Evolutionary conservation across 164 flowering plant species (phyloP).

Genomic region (Umbellularia californica): DNA sequence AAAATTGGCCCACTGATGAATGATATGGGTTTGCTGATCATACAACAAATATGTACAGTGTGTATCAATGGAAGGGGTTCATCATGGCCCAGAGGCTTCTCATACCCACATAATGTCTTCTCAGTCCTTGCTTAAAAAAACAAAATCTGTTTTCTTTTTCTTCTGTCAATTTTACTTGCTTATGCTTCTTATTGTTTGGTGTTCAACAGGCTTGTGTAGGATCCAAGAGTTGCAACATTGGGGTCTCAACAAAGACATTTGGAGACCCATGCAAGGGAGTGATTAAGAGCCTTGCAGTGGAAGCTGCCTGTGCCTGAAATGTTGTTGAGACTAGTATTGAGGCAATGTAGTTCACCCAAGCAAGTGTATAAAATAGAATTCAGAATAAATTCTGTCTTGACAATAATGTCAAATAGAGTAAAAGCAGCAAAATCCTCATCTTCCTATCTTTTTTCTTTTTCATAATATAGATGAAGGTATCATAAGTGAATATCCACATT

Average conservation of each 20-base stretch:
- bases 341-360: background rate
- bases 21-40: no score
- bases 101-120: no score
- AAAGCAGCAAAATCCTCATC: background rate
- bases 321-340: background rate
- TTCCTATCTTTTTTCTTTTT: background rate
- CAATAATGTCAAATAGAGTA: background rate
- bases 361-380: slow-evolving; percentile 1
- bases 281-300: slow-evolving; percentile 75
- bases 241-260: slow-evolving; percentile 53
- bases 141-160: no score
- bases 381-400: background rate
- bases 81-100: no score
- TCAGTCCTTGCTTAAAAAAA: no score
- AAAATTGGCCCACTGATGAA: no score
- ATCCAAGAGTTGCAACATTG: slow-evolving; percentile 59
- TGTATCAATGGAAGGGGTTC: no score
- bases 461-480: background rate
- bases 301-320: slow-evolving; percentile 55
- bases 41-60: no score
- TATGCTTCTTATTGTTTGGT: background rate
- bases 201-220: slow-evolving; percentile 76
- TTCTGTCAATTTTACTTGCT: background rate
- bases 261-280: slow-evolving; percentile 78
- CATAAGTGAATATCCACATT: background rate